Base-by-base conservation (phyloP, 768 basidiomycete genomes). In the Hygrocybe punicea region DNA sequence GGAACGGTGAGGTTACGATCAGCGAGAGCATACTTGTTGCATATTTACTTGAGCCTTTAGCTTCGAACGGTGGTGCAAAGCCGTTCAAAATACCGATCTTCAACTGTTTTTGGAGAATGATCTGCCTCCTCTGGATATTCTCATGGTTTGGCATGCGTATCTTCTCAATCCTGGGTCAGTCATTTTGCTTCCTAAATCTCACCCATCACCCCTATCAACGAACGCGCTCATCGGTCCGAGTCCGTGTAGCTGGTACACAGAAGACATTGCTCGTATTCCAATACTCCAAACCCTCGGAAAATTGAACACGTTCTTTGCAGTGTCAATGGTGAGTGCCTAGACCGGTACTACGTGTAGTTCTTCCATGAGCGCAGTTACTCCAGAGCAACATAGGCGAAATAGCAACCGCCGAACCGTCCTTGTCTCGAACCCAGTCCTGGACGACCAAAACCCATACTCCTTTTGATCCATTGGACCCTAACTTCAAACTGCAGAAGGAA, bases 191-290 rank as follows among this genome's bases (percentile, higher is more conserved):
- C n/a, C 34, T 35, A 44, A 2, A 47, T 35, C 37, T 10, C n/a
- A 4, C 14, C n/a, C 13, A 4, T 29, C 29, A 29, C 8, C 29
- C 4, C 4, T 4, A 8, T 29, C 4, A 29, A 29, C 29, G n/a
- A n/a, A n/a, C n/a, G n/a, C n/a, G n/a, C n/a, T n/a, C n/a, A n/a
- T n/a, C n/a, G n/a, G n/a, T n/a, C n/a, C n/a, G n/a, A n/a, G n/a
- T n/a, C n/a, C n/a, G n/a, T n/a, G 29, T 29, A 29, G 29, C 29
- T 29, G 29, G 29, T 8, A 29, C 8, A 8, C 29, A 29, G 74
- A 75, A 53, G 76, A 77, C 51, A 59, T 58, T 2, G 44, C 53
- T 47, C 66, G 73, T 1, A 58, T 71, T 8, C 44, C 59, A 0
- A 57, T 50, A 0, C 64, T 70, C 39, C 48, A 55, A 23, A 57